Conservation (phyloP, 2,329 filamentous ascomycete species). For the Byssothecium circinans region DNA sequence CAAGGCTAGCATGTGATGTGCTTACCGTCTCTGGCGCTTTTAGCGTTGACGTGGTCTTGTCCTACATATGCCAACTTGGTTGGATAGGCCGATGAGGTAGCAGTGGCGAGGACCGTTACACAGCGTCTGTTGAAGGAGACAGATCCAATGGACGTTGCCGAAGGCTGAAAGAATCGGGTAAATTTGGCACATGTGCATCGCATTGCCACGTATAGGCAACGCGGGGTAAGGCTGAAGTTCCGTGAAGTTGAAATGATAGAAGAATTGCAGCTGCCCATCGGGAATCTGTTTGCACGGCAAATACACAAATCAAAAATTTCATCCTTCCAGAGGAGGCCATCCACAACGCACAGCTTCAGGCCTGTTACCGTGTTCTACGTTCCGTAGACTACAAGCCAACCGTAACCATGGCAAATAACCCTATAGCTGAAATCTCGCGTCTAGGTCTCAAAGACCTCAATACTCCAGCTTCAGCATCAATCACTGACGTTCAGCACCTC, state of each 20-base stretch:
- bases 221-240: slow-evolving; percentile 8
- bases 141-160: slow-evolving; percentile 5
- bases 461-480: slow-evolving; percentile 21
- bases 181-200: slow-evolving; percentile 1
- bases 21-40: too few relatives aligned
- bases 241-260: slow-evolving; percentile 8
- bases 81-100: slow-evolving; percentile 1
- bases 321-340: slow-evolving; percentile 2
- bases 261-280: slow-evolving; percentile 4
- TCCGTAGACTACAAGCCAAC: slow-evolving; percentile 10
- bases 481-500: slow-evolving; percentile 45
- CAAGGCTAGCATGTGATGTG: too few relatives aligned
- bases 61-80: slow-evolving; percentile 6
- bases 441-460: slow-evolving; percentile 13
- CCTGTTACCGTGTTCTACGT: slow-evolving; percentile 6
- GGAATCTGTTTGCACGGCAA: slow-evolving; percentile 5
- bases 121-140: slow-evolving; percentile 8
- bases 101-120: slow-evolving; percentile 4
- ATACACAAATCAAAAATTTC: slow-evolving; percentile 6
- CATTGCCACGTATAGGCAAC: slow-evolving; percentile 7
- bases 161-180: slow-evolving; percentile 1
- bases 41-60: too few relatives aligned
- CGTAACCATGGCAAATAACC: slow-evolving; percentile 9
- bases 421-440: slow-evolving; percentile 15
- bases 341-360: slow-evolving; percentile 4